Base-by-base conservation (phyloP, 2,329 filamentous ascomycete species). In the Pezicula rhizophila region DNA sequence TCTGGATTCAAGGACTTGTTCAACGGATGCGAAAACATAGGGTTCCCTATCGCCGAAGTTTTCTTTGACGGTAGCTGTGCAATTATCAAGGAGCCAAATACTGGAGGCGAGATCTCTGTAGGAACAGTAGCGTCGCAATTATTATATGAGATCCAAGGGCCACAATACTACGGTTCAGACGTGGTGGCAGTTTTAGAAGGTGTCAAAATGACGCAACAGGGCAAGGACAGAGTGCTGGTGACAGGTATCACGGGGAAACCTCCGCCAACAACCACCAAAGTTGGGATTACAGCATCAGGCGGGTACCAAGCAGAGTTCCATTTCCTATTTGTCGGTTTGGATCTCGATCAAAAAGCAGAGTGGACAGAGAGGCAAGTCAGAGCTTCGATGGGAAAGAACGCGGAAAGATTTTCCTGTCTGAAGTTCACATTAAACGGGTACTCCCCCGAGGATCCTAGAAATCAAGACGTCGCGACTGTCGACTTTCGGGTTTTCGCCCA, bases 191-290 rank as follows among this genome's bases (percentile, higher is more conserved):
- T 53, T 39, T 52, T 66, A 14, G 65, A 71, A 46, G 66, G 71
- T 18, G 64, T 80, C 38, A 70, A 67, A 48, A 77, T 80, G 57
- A 72, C 76, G 48, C 71, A 79, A 52, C 49, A 75, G 8, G 70
- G 68, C 1, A 62, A 63, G 15, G 71, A 80, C 54, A 69, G 61
- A 48, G 46, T 58, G 58, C 26, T 51, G 42, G 47, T 77, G 77
- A 52, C 72, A 78, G 56, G 45, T 43, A 38, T 43, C 44, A 52
- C 56, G 57, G 51, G 60, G 61, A 50, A 57, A 2, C 67, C 71
- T 1, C 66, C 67, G 1, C 67, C 66, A 0, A 43, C 63, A 0
- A 69, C 67, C 0, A 70, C 68, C 1, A 70, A 70, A 49, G 66
- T 72, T 8, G 70, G 69, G 12, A 64, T 75, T 25, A 71, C 72